Evolutionary conservation across 2,329 filamentous ascomycete genomes (phyloP).

Genomic region (Drechslerella dactyloides): DNA sequence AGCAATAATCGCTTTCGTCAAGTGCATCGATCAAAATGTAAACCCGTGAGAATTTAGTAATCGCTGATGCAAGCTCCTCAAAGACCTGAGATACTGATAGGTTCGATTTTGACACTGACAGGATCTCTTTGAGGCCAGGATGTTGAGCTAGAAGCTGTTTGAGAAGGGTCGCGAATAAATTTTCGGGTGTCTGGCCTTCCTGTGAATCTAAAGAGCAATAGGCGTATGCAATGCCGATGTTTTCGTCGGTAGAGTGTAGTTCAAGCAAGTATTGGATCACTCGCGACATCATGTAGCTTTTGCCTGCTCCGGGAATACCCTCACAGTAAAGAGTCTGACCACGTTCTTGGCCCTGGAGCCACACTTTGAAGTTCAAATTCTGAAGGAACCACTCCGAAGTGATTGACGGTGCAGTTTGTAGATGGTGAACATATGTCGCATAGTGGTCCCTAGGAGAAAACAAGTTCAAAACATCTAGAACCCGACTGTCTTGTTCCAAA

Average conservation of each 20-base stretch:
- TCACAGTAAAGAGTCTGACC: not conserved
- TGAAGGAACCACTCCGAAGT: not conserved
- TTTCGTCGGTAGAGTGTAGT: not conserved
- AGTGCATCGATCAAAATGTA: constrained; percentile 6
- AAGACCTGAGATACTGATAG: too few species aligned
- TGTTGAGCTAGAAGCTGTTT: not conserved
- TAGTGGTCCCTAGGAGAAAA: not conserved
- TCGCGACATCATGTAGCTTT: not conserved
- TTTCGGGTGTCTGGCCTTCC: not conserved
- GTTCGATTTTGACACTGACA: too few species aligned
- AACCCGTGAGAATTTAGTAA: not conserved
- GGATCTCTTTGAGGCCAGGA: too few species aligned
- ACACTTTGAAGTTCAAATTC: not conserved
- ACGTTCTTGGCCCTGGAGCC: not conserved
- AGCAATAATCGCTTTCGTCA: not conserved
- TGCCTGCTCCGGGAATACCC: not conserved
- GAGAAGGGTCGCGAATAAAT: constrained; percentile 3
- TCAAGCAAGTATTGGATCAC: not conserved
- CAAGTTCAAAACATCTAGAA: not conserved
- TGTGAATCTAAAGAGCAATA: not conserved
- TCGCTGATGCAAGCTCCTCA: not conserved
- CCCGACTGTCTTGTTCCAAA: not conserved
- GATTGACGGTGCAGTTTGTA: not conserved
- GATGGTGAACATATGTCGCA: not conserved
- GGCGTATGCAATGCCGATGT: not conserved